These are phyloP conservation scores for Diaporthe citrichinensis DNA, from an alignment of 2,329 filamentous ascomycete genomes.

Conservation along the genomic window DNA sequence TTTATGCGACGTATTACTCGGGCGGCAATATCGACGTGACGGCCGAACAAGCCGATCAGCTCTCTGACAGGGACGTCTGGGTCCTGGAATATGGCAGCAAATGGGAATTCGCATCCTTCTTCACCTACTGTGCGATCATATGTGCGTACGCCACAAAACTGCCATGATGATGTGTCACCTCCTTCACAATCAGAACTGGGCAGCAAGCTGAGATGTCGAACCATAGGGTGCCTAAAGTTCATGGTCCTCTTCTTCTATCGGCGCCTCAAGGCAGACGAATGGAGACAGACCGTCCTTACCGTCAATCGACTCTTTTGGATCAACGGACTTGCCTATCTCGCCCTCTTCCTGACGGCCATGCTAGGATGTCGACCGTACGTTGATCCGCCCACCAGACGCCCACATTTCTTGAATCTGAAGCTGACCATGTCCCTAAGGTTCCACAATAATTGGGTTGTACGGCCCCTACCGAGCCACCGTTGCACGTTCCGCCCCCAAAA, in stretches of 20 bases:
- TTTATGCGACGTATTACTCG: slow-evolving; percentile 46
- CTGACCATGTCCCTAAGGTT: slow-evolving; percentile 21
- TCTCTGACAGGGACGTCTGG: slow-evolving; percentile 44
- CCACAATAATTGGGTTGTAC: slow-evolving; percentile 46
- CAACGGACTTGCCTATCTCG: slow-evolving; percentile 42
- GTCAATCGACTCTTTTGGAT: slow-evolving; percentile 44
- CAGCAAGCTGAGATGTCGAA: background rate
- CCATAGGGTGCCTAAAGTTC: slow-evolving; percentile 47
- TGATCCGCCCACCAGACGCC: too few species aligned
- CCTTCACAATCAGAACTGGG: fast-evolving
- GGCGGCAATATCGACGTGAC: slow-evolving; percentile 46
- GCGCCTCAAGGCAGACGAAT: slow-evolving; percentile 45
- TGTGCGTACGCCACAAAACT: slow-evolving; percentile 41
- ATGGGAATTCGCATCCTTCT: slow-evolving; percentile 47
- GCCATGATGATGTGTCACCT: fast-evolving
- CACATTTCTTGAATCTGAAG: too few species aligned
- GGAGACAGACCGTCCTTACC: slow-evolving; percentile 37
- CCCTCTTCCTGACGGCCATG: slow-evolving; percentile 36
- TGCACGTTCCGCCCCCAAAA: slow-evolving; percentile 39
- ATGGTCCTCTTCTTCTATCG: slow-evolving; percentile 48
- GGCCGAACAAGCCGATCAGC: slow-evolving; percentile 31
- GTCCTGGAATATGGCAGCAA: slow-evolving; percentile 45
- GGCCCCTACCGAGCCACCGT: slow-evolving; percentile 42
- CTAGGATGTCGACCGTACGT: slow-evolving; percentile 35
- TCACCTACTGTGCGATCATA: slow-evolving; percentile 47